phyloP scores from a whole-genome alignment of 202 grass and related monocot species.

The Schoenoplectus tabernaemontani region DNA sequence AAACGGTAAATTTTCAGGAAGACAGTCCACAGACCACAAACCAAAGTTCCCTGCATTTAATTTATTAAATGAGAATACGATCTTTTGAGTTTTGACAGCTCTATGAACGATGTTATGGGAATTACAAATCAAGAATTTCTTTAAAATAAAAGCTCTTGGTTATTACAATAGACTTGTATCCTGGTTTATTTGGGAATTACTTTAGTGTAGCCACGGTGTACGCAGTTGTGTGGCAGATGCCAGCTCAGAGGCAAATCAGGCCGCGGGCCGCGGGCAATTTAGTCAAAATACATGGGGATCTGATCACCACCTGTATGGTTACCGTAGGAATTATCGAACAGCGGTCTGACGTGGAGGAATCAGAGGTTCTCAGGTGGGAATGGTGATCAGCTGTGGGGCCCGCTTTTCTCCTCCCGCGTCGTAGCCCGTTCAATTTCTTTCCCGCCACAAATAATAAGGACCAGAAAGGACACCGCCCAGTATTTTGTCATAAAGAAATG shows the following conservation, averaged over 20 bases:
- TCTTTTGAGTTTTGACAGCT: no score
- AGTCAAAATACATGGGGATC: background rate
- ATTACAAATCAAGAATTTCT: no score
- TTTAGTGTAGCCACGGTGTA: background rate
- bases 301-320: background rate
- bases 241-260: constrained; percentile 7
- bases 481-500: background rate
- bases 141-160: no score
- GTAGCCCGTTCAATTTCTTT: constrained; percentile 7
- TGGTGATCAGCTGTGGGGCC: background rate
- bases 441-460: constrained; percentile 8
- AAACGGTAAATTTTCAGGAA: background rate
- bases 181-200: no score
- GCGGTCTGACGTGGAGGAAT: background rate
- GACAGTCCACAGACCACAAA: background rate
- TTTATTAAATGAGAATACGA: no score
- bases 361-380: background rate
- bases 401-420: background rate
- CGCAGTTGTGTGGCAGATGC: background rate
- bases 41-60: background rate
- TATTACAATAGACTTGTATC: no score
- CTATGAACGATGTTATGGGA: no score
- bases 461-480: no score
- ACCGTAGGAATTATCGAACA: background rate
- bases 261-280: background rate